Percentiles rank a stretch among this genome's conserved stretches.
These are phyloP conservation scores for Cyclotella kingstonii DNA, from an alignment of 108 stramenopile species.

Conservation along the genomic window DNA sequence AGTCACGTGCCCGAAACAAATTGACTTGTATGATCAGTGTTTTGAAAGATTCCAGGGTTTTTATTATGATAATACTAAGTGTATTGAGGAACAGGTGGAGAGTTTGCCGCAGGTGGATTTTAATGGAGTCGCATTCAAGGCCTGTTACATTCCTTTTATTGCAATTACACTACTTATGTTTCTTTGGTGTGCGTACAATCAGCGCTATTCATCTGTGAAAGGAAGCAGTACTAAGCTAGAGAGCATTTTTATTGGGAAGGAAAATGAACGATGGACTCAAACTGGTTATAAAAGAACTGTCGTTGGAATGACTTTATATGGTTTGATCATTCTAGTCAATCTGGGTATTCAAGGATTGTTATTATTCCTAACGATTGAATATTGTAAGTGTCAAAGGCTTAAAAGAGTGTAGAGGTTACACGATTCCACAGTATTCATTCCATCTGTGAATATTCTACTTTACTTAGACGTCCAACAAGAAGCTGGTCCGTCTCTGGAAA, in stretches of 20 bases:
- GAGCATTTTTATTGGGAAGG: not conserved
- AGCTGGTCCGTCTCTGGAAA: conserved; percentile 23
- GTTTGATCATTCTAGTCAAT: conserved; percentile 30
- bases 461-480: conserved; percentile 38
- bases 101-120: conserved; percentile 30
- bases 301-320: conserved; percentile 47
- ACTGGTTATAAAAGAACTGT: conserved; percentile 54
- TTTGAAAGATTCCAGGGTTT: conserved; percentile 7
- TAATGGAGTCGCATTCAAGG: conserved; percentile 34
- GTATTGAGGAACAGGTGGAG: conserved; percentile 28
- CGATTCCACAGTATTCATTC: too few species aligned
- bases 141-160: conserved; percentile 36
- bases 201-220: conserved; percentile 36
- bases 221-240: conserved; percentile 22
- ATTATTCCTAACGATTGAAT: conserved; percentile 37
- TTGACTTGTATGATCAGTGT: conserved; percentile 24
- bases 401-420: too few species aligned
- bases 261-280: conserved; percentile 31
- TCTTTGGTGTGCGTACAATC: conserved; percentile 53
- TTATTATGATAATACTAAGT: conserved; percentile 20
- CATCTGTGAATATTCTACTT: too few species aligned
- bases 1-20: conserved; percentile 20
- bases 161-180: conserved; percentile 40
- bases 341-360: conserved; percentile 37
- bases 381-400: conserved; percentile 24